Conservation (phyloP, 108 stramenopile genomes). For the Fistulifera solaris region DNA sequence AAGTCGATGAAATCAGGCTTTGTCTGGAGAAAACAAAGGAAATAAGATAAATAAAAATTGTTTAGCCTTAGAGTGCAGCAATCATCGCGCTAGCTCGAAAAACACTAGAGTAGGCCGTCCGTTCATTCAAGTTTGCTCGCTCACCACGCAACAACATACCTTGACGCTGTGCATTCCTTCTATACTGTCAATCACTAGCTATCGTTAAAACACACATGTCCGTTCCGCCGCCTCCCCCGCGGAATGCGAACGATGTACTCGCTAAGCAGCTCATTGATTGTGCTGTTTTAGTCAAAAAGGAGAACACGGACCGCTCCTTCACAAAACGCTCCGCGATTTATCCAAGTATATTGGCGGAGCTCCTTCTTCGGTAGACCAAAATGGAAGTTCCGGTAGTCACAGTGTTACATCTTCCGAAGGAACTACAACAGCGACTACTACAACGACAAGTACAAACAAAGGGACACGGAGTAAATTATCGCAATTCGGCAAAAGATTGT, state of each 20-base stretch:
- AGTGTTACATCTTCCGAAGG: background rate
- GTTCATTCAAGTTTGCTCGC: no score
- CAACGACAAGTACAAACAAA: background rate
- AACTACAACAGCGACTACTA: background rate
- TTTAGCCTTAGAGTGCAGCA: no score
- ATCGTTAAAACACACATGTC: no score
- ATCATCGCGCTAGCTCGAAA: no score
- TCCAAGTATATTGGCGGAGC: background rate
- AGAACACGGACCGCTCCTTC: background rate
- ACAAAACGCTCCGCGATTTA: conserved; percentile 1
- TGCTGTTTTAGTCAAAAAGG: conserved; percentile 4
- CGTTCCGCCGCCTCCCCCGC: no score
- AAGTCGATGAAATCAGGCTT: no score
- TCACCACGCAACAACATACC: no score
- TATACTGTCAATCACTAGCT: no score
- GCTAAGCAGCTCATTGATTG: conserved; percentile 1
- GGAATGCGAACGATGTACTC: conserved; percentile 1
- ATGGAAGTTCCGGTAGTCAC: background rate
- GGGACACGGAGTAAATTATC: background rate
- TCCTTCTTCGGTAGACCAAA: background rate
- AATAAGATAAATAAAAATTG: no score
- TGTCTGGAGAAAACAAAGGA: no score
- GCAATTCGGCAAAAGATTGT: background rate
- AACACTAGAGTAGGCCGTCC: no score
- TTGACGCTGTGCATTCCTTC: no score